A percentile compares a stretch with the other conserved stretches of the same genome.
phyloP scores from a whole-genome alignment of 2,329 filamentous ascomycete species.

The Phyllosticta paracitricarpa region DNA sequence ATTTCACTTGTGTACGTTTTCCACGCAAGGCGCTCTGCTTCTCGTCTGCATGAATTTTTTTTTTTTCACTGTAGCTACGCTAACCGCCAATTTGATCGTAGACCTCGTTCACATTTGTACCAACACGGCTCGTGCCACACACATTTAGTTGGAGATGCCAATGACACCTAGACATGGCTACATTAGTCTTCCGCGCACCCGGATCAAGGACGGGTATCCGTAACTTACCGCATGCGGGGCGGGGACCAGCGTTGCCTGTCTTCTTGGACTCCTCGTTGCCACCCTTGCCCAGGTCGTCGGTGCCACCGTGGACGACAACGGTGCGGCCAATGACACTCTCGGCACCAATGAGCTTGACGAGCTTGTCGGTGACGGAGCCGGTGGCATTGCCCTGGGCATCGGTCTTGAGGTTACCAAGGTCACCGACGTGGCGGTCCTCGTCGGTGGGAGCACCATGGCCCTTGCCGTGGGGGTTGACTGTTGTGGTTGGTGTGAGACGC shows the following conservation, averaged over 20 bases:
- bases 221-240: conserved; percentile 78
- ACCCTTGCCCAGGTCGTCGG: conserved; percentile 92
- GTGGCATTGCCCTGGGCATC: conserved; percentile 84
- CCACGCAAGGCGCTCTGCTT: not conserved
- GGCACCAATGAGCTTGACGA: conserved; percentile 91
- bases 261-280: conserved; percentile 91
- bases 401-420: conserved; percentile 94
- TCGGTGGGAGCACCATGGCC: conserved; percentile 81
- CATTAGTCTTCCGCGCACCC: conserved; percentile 21
- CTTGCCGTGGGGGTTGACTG: conserved; percentile 94
- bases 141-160: conserved; percentile 65
- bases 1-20: not conserved
- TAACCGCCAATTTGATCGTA: not conserved
- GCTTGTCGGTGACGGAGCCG: conserved; percentile 68
- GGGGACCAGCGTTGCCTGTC: conserved; percentile 89
- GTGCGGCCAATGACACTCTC: conserved; percentile 96
- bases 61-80: not conserved
- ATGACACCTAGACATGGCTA: conserved; percentile 54
- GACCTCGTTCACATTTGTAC: not conserved
- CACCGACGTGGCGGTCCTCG: conserved; percentile 84
- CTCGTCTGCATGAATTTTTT: not conserved
- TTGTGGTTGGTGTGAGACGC: too few species aligned
- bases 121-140: not conserved
- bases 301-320: conserved; percentile 87
- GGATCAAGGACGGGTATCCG: not conserved